Conservation (phyloP, 2,329 filamentous ascomycete genomes). For the Orbilia blumenaviensis region DNA sequence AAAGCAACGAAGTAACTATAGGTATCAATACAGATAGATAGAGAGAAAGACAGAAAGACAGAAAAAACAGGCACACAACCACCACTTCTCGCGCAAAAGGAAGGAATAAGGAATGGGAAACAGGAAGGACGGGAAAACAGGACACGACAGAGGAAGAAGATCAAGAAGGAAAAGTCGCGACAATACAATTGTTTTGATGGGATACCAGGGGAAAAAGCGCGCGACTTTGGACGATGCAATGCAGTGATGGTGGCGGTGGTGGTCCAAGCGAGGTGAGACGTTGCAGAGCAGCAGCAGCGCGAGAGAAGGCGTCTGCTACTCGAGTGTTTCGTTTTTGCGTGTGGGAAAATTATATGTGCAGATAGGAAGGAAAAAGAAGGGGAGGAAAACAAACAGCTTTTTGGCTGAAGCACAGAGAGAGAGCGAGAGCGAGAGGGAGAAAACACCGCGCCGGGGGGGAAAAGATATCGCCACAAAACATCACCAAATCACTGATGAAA, state of each 20-base stretch:
- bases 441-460: conserved; percentile 4
- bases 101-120: no score
- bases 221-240: conserved; percentile 12
- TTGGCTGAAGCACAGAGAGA: no score
- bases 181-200: conserved; percentile 10
- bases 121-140: no score
- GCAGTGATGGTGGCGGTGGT: not conserved
- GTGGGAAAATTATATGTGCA: not conserved
- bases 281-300: no score
- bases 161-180: not conserved
- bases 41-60: not conserved
- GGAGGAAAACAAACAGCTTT: not conserved
- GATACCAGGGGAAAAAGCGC: not conserved
- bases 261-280: conserved; percentile 27
- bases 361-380: not conserved
- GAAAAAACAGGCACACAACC: no score
- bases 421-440: not conserved
- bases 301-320: not conserved
- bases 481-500: conserved; percentile 49
- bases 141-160: no score
- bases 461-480: conserved; percentile 41
- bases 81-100: no score
- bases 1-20: not conserved
- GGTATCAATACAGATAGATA: no score
- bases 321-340: not conserved